These are phyloP conservation scores for Tylopilus subfusipes DNA, from an alignment of 768 basidiomycete species.

Conservation along the genomic window DNA sequence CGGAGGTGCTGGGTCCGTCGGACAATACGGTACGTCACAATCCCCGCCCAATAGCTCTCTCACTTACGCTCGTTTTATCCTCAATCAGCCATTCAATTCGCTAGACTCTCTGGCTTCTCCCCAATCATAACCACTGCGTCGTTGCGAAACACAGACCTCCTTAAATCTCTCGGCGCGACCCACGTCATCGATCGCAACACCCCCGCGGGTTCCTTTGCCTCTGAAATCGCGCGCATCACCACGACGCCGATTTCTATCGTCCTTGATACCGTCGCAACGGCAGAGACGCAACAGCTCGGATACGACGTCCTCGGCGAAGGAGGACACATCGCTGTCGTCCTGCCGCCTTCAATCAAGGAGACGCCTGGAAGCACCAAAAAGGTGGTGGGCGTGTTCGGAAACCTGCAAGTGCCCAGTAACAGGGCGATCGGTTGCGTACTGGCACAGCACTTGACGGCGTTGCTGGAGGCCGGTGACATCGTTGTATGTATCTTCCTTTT, in stretches of 20 bases:
- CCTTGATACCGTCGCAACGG: constrained; percentile 27
- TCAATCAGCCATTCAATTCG: constrained; percentile 33
- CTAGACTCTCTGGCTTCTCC: constrained; percentile 33
- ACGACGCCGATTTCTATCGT: constrained; percentile 9
- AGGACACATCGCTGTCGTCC: constrained; percentile 26
- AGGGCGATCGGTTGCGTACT: constrained; percentile 13
- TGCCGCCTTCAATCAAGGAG: constrained; percentile 7
- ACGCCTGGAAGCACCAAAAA: constrained; percentile 15
- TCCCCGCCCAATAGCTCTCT: constrained; percentile 15
- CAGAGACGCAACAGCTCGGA: constrained; percentile 33
- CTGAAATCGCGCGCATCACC: constrained; percentile 18
- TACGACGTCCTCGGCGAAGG: constrained; percentile 31
- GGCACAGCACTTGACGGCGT: constrained; percentile 7
- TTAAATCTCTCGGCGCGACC: constrained; percentile 37
- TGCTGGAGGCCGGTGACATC: constrained; percentile 16
- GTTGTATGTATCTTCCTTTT: constrained; percentile 4
- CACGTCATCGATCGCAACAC: constrained; percentile 34
- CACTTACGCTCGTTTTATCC: neutral
- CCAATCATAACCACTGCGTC: constrained; percentile 42
- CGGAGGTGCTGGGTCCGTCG: constrained; percentile 38
- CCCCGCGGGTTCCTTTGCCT: constrained; percentile 7
- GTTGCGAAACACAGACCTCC: constrained; percentile 28
- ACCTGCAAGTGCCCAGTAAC: constrained; percentile 9
- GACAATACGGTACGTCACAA: constrained; percentile 34
- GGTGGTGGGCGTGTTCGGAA: constrained; percentile 8